Evolutionary conservation across 75 land plant genomes (phyloP).

Genomic region (Isoetes taiwanensis): DNA sequence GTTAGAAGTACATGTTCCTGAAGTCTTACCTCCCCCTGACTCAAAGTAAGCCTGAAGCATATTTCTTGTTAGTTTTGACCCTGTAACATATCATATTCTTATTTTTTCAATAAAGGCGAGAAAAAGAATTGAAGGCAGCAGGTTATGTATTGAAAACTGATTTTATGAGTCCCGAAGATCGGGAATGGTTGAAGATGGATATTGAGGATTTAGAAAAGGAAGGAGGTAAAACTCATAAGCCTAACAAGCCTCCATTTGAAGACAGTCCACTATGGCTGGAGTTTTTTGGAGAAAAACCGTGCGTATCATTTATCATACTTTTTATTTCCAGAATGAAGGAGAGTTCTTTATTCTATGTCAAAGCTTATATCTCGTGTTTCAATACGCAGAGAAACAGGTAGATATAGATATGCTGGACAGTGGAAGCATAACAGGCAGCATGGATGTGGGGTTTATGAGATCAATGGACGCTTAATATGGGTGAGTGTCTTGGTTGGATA

Average conservation of each 20-base stretch:
- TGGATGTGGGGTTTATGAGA: slow-evolving; percentile 92
- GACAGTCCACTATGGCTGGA: slow-evolving; percentile 57
- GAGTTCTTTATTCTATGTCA: neutral
- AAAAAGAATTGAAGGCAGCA: slow-evolving; percentile 52
- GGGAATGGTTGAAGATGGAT: slow-evolving; percentile 83
- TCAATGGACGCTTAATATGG: slow-evolving; percentile 53
- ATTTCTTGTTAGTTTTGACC: neutral
- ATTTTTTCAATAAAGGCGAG: too few species aligned
- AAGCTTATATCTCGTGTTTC: too few species aligned
- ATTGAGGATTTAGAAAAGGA: slow-evolving; percentile 42
- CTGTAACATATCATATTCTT: too few species aligned
- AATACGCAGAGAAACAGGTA: slow-evolving; percentile 60
- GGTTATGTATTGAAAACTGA: slow-evolving; percentile 61
- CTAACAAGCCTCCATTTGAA: slow-evolving; percentile 37
- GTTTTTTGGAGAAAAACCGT: slow-evolving; percentile 65
- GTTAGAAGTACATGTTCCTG: slow-evolving; percentile 73
- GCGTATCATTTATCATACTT: slow-evolving; percentile 23
- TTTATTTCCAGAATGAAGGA: neutral
- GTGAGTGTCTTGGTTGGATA: slow-evolving; percentile 30
- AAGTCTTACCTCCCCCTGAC: slow-evolving; percentile 59
- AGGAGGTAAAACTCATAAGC: slow-evolving; percentile 9
- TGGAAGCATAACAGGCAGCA: slow-evolving; percentile 91
- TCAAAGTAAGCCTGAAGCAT: slow-evolving; percentile 46
- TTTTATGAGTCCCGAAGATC: slow-evolving; percentile 68
- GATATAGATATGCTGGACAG: slow-evolving; percentile 82